Evolutionary conservation across 495 filamentous ascomycete genomes (phyloP).

Genomic region (Astrocystis sublimbata): DNA sequence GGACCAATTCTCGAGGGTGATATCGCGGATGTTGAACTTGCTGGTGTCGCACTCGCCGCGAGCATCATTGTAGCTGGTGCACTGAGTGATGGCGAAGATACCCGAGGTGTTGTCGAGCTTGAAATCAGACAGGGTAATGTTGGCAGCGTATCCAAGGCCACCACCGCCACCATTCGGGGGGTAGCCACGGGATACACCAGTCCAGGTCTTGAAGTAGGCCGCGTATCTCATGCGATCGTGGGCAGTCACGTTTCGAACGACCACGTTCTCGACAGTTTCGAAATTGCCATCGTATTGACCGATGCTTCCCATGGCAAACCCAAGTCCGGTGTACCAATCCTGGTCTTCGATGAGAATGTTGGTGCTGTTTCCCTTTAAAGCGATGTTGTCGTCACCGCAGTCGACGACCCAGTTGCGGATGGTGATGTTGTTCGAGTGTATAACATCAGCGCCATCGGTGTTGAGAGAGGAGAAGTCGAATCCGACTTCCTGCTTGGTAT

Average conservation of each 20-base stretch:
- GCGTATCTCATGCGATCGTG: conserved; percentile 41
- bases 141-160: conserved; percentile 45
- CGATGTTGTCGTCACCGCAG: conserved; percentile 42
- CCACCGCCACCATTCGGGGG: conserved; percentile 52
- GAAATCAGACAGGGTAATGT: not conserved
- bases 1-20: conserved; percentile 26
- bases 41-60: conserved; percentile 36
- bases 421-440: conserved; percentile 34
- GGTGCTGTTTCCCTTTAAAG: conserved; percentile 44
- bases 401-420: conserved; percentile 37
- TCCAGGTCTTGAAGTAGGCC: conserved; percentile 49
- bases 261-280: conserved; percentile 44
- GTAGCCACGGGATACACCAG: conserved; percentile 44
- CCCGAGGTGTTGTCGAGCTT: not conserved
- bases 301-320: conserved; percentile 47
- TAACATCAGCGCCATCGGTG: conserved; percentile 45
- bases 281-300: conserved; percentile 44
- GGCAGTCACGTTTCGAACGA: conserved; percentile 34
- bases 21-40: conserved; percentile 39
- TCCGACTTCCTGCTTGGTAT: conserved; percentile 5
- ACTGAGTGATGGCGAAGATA: conserved; percentile 40
- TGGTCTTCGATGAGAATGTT: conserved; percentile 40
- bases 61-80: conserved; percentile 40
- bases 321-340: conserved; percentile 30
- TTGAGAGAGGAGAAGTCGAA: conserved; percentile 22